A percentile compares a stretch with the other conserved stretches of the same genome.
These are phyloP conservation scores for Aegle marmelos DNA, from an alignment of 345 rosid genomes.

Conservation along the genomic window DNA sequence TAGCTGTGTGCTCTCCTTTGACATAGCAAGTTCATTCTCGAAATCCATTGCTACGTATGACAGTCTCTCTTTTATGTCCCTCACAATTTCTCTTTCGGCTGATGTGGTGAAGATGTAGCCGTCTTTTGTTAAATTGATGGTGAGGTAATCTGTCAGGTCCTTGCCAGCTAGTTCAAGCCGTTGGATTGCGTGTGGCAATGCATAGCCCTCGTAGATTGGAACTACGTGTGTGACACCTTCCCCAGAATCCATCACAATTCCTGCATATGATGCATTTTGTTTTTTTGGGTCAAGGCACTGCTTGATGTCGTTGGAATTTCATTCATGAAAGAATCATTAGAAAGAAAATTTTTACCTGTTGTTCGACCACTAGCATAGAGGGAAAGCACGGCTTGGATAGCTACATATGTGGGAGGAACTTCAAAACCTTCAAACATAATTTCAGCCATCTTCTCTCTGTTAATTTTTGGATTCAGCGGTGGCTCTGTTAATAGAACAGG, in stretches of 20 bases:
- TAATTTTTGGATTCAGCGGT: constrained; percentile 28
- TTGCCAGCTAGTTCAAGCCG: constrained; percentile 27
- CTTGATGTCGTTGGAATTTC: too few species aligned
- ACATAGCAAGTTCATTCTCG: constrained; percentile 36
- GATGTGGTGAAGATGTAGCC: constrained; percentile 37
- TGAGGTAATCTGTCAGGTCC: constrained; percentile 19
- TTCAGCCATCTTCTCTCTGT: constrained; percentile 30
- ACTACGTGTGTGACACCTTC: constrained; percentile 27
- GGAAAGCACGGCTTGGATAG: constrained; percentile 28
- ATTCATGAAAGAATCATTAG: too few species aligned
- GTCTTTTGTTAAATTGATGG: constrained; percentile 23
- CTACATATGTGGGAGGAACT: constrained; percentile 20
- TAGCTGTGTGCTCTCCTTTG: constrained; percentile 38
- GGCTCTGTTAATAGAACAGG: constrained; percentile 32
- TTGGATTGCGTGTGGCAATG: constrained; percentile 23
- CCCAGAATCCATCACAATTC: constrained; percentile 26
- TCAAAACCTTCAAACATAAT: constrained; percentile 31
- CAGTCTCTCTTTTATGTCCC: constrained; percentile 48
- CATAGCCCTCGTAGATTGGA: constrained; percentile 30
- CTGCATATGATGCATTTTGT: not conserved
- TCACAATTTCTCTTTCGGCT: constrained; percentile 45
- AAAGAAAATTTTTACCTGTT: constrained; percentile 3
- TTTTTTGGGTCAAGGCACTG: too few species aligned
- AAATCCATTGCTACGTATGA: constrained; percentile 46
- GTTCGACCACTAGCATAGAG: constrained; percentile 27